Base-by-base conservation (phyloP, 805 yeast species). In the Candida wancherniae region DNA sequence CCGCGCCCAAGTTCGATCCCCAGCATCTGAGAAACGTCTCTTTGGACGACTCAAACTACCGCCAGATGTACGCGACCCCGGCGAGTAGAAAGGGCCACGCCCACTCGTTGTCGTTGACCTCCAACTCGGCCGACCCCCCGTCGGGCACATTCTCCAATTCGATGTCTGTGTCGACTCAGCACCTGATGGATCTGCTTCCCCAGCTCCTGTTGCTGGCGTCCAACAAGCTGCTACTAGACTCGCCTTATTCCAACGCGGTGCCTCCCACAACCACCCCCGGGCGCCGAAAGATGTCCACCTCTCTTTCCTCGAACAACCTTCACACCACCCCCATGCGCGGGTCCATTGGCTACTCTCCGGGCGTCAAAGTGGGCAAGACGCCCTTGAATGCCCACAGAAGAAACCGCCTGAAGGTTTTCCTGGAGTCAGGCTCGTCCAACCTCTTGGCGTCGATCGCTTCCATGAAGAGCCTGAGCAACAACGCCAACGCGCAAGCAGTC, bases 321-420 rank as follows among this genome's bases (percentile, higher is more conserved):
- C 46, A 53, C 34, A 45, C 54, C 11, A 67, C 71, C 2, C 69
- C 72, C 1, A 47, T 60, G 22, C 53, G 65, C 8, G 37, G 33
- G 15, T 22, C 31, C 19, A 28, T 21, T 30, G 34, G 31, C 19
- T 45, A 34, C 10, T 37, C 42, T 13, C 48, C 47, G 7, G 19
- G 31, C 11, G 20, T 37, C 20, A 60, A 59, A 38, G 53, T 65
- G 15, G 44, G 53, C 32, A 64, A 64, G 44, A 57, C 70, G 6
- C 69, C 71, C 1, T 26, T 36, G 33, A 33, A 34, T 16, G 23
- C 34, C 9, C 48, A 42, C 36, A 40, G 44, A 29, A 33, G 48
- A 19, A 37, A 37, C 29, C 41, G 45, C 29, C 44, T 42, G 29
- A 36, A 33, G 24, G 28, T 36, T 15, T 31, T 36, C 12, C 29